Evolutionary conservation across 495 filamentous ascomycete genomes (phyloP).

Genomic region (Penicillium waksmanii): DNA sequence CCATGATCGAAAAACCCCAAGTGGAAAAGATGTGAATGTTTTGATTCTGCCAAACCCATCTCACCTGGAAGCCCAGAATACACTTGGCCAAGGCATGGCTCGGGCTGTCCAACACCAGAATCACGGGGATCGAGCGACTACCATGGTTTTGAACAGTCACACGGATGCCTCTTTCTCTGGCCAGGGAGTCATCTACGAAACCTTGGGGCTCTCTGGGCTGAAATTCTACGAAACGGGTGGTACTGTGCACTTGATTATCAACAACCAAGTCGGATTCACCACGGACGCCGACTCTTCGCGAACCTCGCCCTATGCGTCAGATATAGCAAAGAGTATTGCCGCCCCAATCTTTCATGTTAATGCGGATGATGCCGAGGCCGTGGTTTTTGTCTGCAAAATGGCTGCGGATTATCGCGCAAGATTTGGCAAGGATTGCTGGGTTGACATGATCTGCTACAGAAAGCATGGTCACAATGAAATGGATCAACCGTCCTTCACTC

Average conservation of each 20-base stretch:
- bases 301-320: conserved; percentile 97
- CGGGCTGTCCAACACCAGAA: conserved; percentile 99
- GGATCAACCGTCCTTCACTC: conserved; percentile 98
- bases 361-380: conserved; percentile 94
- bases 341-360: conserved; percentile 99
- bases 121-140: conserved; percentile 85
- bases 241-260: conserved; percentile 95
- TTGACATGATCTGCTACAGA: conserved; percentile 98
- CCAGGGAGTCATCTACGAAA: conserved; percentile 97
- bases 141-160: conserved; percentile 94
- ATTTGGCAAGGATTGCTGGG: conserved; percentile 95
- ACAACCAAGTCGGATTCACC: conserved; percentile 99
- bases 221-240: conserved; percentile 96
- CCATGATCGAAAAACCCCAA: conserved; percentile 97
- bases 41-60: conserved; percentile 98
- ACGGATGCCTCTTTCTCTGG: conserved; percentile 96
- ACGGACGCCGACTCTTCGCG: conserved; percentile 96
- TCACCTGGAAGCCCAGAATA: conserved; percentile 97
- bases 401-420: conserved; percentile 96
- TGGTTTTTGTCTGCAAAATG: conserved; percentile 96
- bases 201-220: conserved; percentile 92
- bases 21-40: conserved; percentile 96
- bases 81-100: conserved; percentile 95
- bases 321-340: conserved; percentile 98
- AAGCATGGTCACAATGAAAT: conserved; percentile 99